These are phyloP conservation scores for Pichia ethanolica DNA, from an alignment of 805 yeast species.

Conservation along the genomic window DNA sequence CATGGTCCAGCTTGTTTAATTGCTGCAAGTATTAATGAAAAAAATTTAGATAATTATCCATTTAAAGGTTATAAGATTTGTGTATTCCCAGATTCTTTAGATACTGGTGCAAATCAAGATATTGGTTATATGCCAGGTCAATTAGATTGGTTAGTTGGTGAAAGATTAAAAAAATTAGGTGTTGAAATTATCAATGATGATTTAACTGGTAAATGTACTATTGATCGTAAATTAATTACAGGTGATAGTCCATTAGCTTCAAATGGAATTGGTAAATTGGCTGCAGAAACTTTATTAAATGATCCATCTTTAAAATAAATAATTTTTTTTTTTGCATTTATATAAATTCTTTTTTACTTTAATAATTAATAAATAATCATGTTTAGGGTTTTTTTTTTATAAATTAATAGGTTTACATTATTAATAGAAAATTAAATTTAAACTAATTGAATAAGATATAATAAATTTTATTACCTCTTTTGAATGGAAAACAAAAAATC, in stretches of 20 bases:
- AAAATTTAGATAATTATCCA: conserved; percentile 3
- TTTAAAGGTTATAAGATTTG: conserved; percentile 7
- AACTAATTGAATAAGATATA: no score
- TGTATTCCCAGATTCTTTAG: conserved; percentile 10
- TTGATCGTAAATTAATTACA: conserved; percentile 4
- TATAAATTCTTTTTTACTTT: no score
- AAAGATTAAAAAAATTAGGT: conserved; percentile 1
- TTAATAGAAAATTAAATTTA: no score
- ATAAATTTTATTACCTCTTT: no score
- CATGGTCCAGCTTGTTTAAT: conserved; percentile 9
- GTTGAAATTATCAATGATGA: conserved; percentile 5
- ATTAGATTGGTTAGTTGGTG: conserved; percentile 9
- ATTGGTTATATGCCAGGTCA: conserved; percentile 11
- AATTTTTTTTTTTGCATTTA: no score
- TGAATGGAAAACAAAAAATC: no score
- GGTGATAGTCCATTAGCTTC: conserved; percentile 11
- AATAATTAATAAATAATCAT: no score
- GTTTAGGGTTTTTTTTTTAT: no score
- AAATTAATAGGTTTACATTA: no score
- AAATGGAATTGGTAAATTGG: conserved; percentile 8
- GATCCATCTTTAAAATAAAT: conserved; percentile 12
- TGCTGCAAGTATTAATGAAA: conserved; percentile 3
- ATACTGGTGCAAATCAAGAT: conserved; percentile 7
- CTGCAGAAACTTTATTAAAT: conserved; percentile 6
- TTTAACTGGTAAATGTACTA: conserved; percentile 6